Evolutionary conservation across 768 basidiomycete genomes (phyloP), one percentile per base, ranked within the genome.

Genomic region (Thelephora ganbajun): DNA sequence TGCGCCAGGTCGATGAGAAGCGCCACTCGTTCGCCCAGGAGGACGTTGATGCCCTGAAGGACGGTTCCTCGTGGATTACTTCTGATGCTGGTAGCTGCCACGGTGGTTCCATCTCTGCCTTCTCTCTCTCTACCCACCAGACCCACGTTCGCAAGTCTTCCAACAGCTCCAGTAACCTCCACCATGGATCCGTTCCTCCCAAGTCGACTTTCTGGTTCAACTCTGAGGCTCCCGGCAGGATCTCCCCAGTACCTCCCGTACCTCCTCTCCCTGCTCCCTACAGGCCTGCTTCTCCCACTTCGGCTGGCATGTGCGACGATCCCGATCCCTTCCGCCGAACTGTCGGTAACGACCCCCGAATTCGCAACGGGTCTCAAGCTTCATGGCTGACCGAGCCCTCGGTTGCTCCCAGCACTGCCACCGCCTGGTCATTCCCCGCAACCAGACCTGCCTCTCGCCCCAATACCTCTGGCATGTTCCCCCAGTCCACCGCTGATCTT

Each of bases 21-120:
- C 65, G 79, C 23, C 76, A 75, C 0, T 80, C 80, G 0, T 82
- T 84, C 55, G 70, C 71, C 14, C 79, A 79, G 0, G 81, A 83
- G 54, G 83, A 87, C 46, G 68, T 86, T 44, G 79, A 85, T 50
- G 80, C 68, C 16, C 69, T 86, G 45, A 76, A 77, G 18, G 83
- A 86, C 53, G 82, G 83, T 45, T 76, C 76, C 44, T 84, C 83
- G n/a, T 86, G 84, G 83, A 76, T 87, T 50, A 83, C 84, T 0
- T 85, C 83, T 43, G 70, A 73, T 37, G 67, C 75, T 5, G 26
- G 26, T 30, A 69, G 69, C 53, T 68, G 68, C 14, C 70, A 73
- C 39, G 73, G 65, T 48, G 70, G 73, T 39, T 82, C 81, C 0
- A 59, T 75, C 22, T 85, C 82, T 6, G 73, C 73, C 14, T 84